A percentile compares a stretch with the other conserved stretches of the same genome.
phyloP scores from a whole-genome alignment of 75 land plant species.

The Isoetes taiwanensis region DNA sequence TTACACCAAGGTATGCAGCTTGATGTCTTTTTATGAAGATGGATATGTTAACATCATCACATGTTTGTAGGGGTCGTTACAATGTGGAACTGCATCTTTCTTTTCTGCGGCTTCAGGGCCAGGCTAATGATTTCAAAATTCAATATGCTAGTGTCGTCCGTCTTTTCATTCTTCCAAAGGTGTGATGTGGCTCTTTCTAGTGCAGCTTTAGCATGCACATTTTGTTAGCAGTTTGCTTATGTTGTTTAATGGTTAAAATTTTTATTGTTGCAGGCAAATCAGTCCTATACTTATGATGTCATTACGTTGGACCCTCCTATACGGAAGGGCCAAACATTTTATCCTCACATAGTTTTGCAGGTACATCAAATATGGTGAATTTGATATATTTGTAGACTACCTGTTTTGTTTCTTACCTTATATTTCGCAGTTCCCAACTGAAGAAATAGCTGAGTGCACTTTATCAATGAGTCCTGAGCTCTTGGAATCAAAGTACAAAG shows the following conservation, averaged over 20 bases:
- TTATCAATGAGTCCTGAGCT: background rate
- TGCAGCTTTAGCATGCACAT: background rate
- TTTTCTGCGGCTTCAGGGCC: conserved; percentile 73
- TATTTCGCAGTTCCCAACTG: background rate
- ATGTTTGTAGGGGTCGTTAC: conserved; percentile 58
- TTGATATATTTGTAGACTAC: too few species aligned
- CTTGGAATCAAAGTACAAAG: background rate
- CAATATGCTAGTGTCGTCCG: conserved; percentile 83
- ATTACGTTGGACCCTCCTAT: conserved; percentile 82
- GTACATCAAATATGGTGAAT: conserved; percentile 29
- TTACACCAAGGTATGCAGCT: conserved; percentile 61
- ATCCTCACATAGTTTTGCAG: conserved; percentile 88
- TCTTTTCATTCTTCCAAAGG: conserved; percentile 77
- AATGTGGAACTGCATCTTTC: conserved; percentile 72
- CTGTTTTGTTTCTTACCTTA: too few species aligned
- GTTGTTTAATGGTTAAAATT: background rate
- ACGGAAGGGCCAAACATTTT: conserved; percentile 82
- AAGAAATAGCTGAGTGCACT: background rate
- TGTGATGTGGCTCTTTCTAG: background rate
- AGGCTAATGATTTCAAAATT: conserved; percentile 86
- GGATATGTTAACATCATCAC: too few species aligned
- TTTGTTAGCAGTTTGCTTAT: background rate
- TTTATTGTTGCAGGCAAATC: conserved; percentile 47
- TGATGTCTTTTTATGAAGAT: background rate
- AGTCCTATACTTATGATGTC: conserved; percentile 79